Evolutionary conservation across 1,284 basidiomycete genomes (phyloP), one percentile per base, ranked within the genome.

Genomic region (Wolfiporia cocos): DNA sequence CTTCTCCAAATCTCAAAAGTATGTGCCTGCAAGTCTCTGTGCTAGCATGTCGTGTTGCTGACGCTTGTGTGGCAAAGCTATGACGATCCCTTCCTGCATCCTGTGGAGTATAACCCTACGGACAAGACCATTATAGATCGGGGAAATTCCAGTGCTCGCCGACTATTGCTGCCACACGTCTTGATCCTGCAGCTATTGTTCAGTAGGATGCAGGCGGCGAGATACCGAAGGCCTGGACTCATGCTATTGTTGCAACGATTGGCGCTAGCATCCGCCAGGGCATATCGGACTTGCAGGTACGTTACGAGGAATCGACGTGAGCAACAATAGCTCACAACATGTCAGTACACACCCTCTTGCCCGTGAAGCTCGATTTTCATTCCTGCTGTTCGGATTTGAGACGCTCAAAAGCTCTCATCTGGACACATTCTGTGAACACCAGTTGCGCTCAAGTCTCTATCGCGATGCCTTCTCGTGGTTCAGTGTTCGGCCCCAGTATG

Each of bases 381-480:
- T 99, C 55, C 69, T 98, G 7, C 69, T 94, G 2, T 96, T 99
- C 57, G 94, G 91, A 0, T 93, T 99, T 59, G 92, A 96, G 59
- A 78, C 92, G 1, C 66, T 99, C 29, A 88, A 90, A 55, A 91
- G 90, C 49, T 94, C 89, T 22, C 77, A 83, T 47, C 70, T 97
- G 52, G 96, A 99, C 60, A 72, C 81, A 0, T 79, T 81, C 44
- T 86, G 92, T 45, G 95, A 99, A 64, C 74, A 81, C 50, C 64
- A 77, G 19, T 68, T 94, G 42, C 77, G 96, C 36, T 78, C 89
- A 50, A 74, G 73, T 37, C 67, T 99, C 10, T 98, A 92, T 62
- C 65, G 69, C 9, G 76, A 85, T 1, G 92, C 90, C 1, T 89
- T 92, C 51, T 79, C 81, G 3, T 99, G 96, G 96, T 99, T 99